These are phyloP conservation scores for Cystobasidium onofrii DNA, from an alignment of 768 basidiomycete genomes.

Conservation along the genomic window DNA sequence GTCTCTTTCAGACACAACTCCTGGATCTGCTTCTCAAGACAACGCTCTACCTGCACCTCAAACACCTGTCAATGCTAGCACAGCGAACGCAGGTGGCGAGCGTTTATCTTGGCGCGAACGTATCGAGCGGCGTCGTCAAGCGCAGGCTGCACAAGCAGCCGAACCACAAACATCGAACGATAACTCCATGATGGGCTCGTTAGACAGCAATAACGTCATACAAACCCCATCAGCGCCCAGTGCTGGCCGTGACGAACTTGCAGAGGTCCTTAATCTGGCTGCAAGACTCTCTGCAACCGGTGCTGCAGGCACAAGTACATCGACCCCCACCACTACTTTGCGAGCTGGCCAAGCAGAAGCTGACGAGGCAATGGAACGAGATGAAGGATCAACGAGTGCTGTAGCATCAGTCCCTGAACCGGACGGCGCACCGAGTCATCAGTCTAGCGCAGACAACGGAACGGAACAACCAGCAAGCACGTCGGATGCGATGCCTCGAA, in stretches of 20 bases:
- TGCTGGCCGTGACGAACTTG: neutral
- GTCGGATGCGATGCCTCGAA: conserved; percentile 49
- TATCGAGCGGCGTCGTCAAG: conserved; percentile 5
- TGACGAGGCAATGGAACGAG: neutral
- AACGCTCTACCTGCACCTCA: neutral
- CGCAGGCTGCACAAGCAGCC: neutral
- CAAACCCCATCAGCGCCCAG: neutral
- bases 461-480: conserved; percentile 35
- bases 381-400: neutral
- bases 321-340: conserved; percentile 10
- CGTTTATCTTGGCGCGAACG: conserved; percentile 18
- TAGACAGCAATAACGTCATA: neutral
- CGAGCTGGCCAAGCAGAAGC: neutral
- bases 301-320: conserved; percentile 12
- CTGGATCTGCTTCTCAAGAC: conserved; percentile 1
- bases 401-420: conserved; percentile 38
- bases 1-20: neutral
- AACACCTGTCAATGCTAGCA: neutral
- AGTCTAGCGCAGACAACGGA: conserved; percentile 25
- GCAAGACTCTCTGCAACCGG: conserved; percentile 25
- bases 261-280: conserved; percentile 23
- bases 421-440: neutral
- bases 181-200: neutral
- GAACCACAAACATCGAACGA: neutral
- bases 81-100: neutral